Base-by-base conservation (phyloP, 257 asterid species). In the Mentha longifolia region DNA sequence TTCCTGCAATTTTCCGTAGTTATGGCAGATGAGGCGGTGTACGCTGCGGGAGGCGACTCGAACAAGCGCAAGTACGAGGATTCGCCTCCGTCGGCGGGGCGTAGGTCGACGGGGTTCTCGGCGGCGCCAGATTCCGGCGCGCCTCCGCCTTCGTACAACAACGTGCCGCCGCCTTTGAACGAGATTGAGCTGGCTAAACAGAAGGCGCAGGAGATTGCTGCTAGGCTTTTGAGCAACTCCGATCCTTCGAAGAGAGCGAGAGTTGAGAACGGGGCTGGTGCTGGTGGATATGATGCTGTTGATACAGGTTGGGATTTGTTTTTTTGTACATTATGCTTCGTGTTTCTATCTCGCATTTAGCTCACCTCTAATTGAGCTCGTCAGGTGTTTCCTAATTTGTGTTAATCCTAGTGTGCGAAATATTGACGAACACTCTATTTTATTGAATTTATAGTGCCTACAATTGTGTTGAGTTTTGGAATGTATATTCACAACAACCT, bases 161-260 rank as follows among this genome's bases (percentile, higher is more conserved):
- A n/a, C 76, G 97, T 87, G 3, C 97, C 97, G 3, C 91, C 96
- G 11, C 92, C 95, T 5, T 69, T 80, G 89, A 88, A 64, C 73
- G 96, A 88, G 64, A 84, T 92, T 76, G 95, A 90, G 86, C 49
- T 85, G 54, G 98, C 98, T 60, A 92, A 90, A 76, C 98, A 82
- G 80, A 92, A 88, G 80, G 97, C 96, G 17, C 97, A 90, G 75
- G 95, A 88, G 77, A 90, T 92, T 68, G 98, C 98, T 16, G 94
- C 96, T 45, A 83, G 95, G 74, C 82, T 93, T 22, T 72, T 90
- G 78, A 90, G 67, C 63, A 82, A 54, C 70, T 81, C 89, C 3
- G 98, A 91, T 73, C 85, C 93, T 17, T 67, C 80, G 35, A 91
- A 90, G 69, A 85, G 92, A 64, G 83, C 96, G 28, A 82, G 91